A percentile compares a stretch with the other conserved stretches of the same genome.
phyloP scores from a whole-genome alignment of 306 rosid species.

The Vigna unguiculata region DNA sequence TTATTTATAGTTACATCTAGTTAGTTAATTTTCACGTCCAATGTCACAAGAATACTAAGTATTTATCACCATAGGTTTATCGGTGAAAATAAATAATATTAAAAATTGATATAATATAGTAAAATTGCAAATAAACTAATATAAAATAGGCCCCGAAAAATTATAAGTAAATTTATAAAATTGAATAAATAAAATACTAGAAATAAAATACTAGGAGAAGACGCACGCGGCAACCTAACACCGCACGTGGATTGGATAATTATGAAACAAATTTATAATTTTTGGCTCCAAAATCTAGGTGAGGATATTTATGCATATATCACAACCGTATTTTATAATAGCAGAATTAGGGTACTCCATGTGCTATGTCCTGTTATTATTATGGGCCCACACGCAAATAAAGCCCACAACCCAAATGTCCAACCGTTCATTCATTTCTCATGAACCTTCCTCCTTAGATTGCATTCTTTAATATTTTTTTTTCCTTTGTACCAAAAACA shows the following conservation, averaged over 20 bases:
- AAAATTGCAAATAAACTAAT: background rate
- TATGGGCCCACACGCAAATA: conserved; percentile 38
- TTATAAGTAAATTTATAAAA: background rate
- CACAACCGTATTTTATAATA: background rate
- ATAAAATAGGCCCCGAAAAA: background rate
- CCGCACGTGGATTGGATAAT: background rate
- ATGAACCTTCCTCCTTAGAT: background rate
- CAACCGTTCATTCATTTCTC: background rate
- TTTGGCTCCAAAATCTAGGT: background rate
- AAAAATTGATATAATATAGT: background rate
- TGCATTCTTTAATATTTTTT: background rate
- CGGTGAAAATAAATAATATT: too few relatives aligned
- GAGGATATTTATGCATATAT: conserved; percentile 11
- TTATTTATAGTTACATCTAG: too few relatives aligned
- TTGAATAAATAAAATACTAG: background rate
- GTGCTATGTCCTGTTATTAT: conserved; percentile 4
- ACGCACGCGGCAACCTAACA: background rate
- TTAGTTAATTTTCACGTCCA: too few relatives aligned
- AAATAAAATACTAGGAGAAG: too few relatives aligned
- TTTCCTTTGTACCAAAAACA: background rate
- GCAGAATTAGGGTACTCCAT: conserved; percentile 17
- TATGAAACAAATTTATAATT: background rate
- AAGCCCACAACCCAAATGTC: background rate
- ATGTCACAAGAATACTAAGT: too few relatives aligned
- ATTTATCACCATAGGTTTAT: too few relatives aligned